Evolutionary conservation across 2,329 filamentous ascomycete genomes (phyloP), one percentile per base, ranked within the genome.

Genomic region (Nannizzia gypsea): DNA sequence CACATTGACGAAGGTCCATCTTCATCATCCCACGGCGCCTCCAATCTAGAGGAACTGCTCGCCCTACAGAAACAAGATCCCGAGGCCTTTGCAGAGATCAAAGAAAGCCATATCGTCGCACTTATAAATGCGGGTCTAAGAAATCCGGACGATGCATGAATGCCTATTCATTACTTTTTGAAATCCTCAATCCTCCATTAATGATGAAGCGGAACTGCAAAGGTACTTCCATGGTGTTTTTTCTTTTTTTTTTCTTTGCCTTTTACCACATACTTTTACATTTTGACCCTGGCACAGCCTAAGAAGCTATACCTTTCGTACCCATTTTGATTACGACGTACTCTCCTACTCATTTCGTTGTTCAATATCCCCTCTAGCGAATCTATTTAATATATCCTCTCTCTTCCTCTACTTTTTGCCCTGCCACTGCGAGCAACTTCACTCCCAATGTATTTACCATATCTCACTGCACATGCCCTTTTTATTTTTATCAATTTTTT

Each of bases 31-130:
- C 74, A 77, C 57, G 66, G 78, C 20, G 75, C 75, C 3, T 69
- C 73, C 6, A 78, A 73, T 11, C 72, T 77, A 3, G 74, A 77
- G 58, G 76, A 79, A 58, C 66, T 80, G 13, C 70, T 72, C 66
- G 68, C 70, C 9, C 70, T 74, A 34, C 70, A 76, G 58, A 67
- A 70, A 56, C 69, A 76, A 61, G 76, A 78, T 58, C 69, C 72
- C 0, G 75, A 77, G 63, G 70, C 70, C 17, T 78, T 78, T 62
- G 72, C 75, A 62, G 68, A 64, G 40, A 77, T 77, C 62, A 74
- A 72, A 58, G 70, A 76, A 61, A 75, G 72, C 15, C 76, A 78
- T 60, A 73, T 78, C 56, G 76, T 75, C 3, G 75, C 76, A 13
- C 74, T 77, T 61, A 73, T 76, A 28, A 77, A 77, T 63, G 73